phyloP scores from a whole-genome alignment of 2,329 filamentous ascomycete genomes.

The Hymenoscyphus occultus region DNA sequence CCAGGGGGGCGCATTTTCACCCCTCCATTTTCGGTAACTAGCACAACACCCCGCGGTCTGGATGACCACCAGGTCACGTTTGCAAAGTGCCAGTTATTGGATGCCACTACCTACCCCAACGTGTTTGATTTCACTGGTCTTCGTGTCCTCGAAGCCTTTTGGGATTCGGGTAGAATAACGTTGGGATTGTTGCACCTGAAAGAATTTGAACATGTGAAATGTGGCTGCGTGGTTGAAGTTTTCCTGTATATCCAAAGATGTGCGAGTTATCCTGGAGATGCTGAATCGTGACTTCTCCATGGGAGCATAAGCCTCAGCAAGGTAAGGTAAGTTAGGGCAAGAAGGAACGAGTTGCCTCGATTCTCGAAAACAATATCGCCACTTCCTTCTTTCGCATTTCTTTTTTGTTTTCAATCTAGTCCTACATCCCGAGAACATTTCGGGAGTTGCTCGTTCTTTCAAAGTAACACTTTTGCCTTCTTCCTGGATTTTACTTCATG shows the following conservation, averaged over 20 bases:
- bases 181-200: not conserved
- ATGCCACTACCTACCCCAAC: slow-evolving; percentile 4
- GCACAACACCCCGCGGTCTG: not conserved
- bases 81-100: not conserved
- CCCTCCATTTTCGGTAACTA: not conserved
- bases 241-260: not conserved
- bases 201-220: not conserved
- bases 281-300: not conserved
- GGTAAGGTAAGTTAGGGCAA: not conserved
- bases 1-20: slow-evolving; percentile 17
- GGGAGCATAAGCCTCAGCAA: not conserved
- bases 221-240: not conserved
- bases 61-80: not conserved
- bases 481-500: not conserved
- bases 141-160: not conserved
- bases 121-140: slow-evolving; percentile 7
- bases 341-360: not conserved
- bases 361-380: not conserved
- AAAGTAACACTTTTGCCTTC: not conserved
- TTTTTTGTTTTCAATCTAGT: not conserved
- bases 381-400: not conserved
- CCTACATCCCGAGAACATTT: too few relatives aligned
- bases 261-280: not conserved
- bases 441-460: not conserved
- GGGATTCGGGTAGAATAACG: not conserved